phyloP scores from a whole-genome alignment of 495 filamentous ascomycete species.

The Annulohypoxylon maeteangense region DNA sequence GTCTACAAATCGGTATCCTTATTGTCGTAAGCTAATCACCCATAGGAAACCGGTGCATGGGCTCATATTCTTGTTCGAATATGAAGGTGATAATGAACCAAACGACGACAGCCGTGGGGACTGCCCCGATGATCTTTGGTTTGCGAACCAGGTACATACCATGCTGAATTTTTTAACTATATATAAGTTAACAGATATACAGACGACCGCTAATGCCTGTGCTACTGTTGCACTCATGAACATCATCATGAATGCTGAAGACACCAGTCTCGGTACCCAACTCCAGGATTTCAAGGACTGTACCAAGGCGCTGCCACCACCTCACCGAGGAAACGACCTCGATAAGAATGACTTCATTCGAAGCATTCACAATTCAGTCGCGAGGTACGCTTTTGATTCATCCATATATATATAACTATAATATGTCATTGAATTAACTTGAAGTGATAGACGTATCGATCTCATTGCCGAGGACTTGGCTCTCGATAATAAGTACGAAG shows the following conservation, averaged over 20 bases:
- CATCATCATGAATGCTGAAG: conserved; percentile 82
- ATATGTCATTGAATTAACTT: neutral
- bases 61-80: conserved; percentile 84
- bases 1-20: conserved; percentile 24
- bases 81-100: conserved; percentile 63
- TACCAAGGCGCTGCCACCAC: conserved; percentile 72
- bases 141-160: conserved; percentile 83
- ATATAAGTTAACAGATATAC: conserved; percentile 12
- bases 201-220: conserved; percentile 85
- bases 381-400: conserved; percentile 64
- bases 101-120: conserved; percentile 42
- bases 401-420: too few relatives aligned
- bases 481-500: conserved; percentile 70
- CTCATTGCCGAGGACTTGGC: conserved; percentile 78
- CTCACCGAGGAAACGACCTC: conserved; percentile 78
- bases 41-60: conserved; percentile 78
- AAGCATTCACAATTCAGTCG: conserved; percentile 85
- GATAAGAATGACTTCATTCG: conserved; percentile 81
- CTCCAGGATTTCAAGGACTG: conserved; percentile 76
- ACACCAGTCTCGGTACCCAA: conserved; percentile 70
- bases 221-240: conserved; percentile 90
- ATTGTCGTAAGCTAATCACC: conserved; percentile 15
- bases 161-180: neutral
- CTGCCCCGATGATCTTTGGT: conserved; percentile 83
- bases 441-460: conserved; percentile 70